Evolutionary conservation across 257 asterid species (phyloP).

Genomic region (Rhazya stricta): DNA sequence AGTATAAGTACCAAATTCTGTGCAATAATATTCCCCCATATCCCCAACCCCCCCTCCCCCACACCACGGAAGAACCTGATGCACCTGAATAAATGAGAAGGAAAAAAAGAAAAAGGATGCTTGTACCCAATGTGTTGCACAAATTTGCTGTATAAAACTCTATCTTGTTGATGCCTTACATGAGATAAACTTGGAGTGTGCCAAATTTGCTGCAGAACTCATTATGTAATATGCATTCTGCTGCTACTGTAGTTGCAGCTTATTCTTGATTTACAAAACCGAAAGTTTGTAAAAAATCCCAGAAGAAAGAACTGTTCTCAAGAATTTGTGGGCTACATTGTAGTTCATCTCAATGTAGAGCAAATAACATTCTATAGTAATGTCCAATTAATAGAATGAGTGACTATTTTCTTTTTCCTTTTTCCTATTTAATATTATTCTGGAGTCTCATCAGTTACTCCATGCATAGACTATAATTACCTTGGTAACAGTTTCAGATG

Average conservation of each 20-base stretch:
- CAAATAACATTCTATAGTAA: background rate
- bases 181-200: background rate
- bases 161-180: background rate
- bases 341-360: background rate
- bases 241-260: background rate
- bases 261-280: background rate
- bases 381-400: background rate
- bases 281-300: background rate
- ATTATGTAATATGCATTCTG: background rate
- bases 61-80: too few relatives aligned
- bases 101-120: background rate
- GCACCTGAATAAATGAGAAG: background rate
- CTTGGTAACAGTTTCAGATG: background rate
- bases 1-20: constrained; percentile 7
- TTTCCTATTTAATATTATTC: background rate
- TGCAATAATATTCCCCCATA: too few relatives aligned
- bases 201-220: background rate
- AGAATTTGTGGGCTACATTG: background rate
- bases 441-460: background rate
- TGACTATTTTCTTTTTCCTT: background rate
- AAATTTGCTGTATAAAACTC: too few relatives aligned
- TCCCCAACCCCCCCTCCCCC: too few relatives aligned
- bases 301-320: background rate
- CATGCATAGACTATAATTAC: background rate
- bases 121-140: background rate